These are phyloP conservation scores for Leucocoprinus leucothites DNA, from an alignment of 768 basidiomycete genomes.

Conservation along the genomic window DNA sequence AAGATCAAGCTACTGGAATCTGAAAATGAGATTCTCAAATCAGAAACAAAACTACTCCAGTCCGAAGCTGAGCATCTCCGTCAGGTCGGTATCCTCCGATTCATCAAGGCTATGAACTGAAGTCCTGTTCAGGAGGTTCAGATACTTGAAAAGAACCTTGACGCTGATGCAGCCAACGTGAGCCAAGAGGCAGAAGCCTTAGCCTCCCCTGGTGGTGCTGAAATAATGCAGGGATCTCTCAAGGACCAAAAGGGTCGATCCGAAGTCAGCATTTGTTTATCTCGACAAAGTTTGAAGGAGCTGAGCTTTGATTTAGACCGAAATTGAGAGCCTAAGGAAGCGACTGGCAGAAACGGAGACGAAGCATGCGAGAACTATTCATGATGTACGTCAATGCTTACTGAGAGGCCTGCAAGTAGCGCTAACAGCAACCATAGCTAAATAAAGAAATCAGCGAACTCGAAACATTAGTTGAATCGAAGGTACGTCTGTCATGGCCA, in stretches of 20 bases:
- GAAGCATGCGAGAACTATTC: slow-evolving; percentile 66
- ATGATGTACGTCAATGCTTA: slow-evolving; percentile 51
- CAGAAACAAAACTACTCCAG: slow-evolving; percentile 65
- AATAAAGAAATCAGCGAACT: slow-evolving; percentile 92
- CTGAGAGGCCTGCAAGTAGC: neutral
- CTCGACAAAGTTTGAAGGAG: neutral
- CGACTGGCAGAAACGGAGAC: slow-evolving; percentile 67
- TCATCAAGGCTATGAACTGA: slow-evolving; percentile 3
- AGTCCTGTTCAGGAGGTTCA: slow-evolving; percentile 60
- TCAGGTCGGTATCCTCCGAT: slow-evolving; percentile 42
- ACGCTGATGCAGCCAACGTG: slow-evolving; percentile 52
- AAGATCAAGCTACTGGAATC: slow-evolving; percentile 70
- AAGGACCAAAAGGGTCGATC: slow-evolving; percentile 48
- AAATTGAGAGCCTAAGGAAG: slow-evolving; percentile 70
- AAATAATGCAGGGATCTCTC: slow-evolving; percentile 36
- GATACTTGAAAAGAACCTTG: slow-evolving; percentile 72
- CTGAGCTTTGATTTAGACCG: slow-evolving; percentile 34
- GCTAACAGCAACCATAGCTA: slow-evolving; percentile 44
- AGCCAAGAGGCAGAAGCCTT: slow-evolving; percentile 31
- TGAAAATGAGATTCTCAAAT: slow-evolving; percentile 67
- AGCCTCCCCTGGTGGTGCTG: slow-evolving; percentile 27
- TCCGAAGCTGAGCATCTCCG: slow-evolving; percentile 71
- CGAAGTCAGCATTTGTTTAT: slow-evolving; percentile 38
- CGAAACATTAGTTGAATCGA: slow-evolving; percentile 90
- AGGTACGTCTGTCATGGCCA: slow-evolving; percentile 44